Evolutionary conservation across 345 rosid genomes (phyloP).

Genomic region (Geranium rotundifolium): DNA sequence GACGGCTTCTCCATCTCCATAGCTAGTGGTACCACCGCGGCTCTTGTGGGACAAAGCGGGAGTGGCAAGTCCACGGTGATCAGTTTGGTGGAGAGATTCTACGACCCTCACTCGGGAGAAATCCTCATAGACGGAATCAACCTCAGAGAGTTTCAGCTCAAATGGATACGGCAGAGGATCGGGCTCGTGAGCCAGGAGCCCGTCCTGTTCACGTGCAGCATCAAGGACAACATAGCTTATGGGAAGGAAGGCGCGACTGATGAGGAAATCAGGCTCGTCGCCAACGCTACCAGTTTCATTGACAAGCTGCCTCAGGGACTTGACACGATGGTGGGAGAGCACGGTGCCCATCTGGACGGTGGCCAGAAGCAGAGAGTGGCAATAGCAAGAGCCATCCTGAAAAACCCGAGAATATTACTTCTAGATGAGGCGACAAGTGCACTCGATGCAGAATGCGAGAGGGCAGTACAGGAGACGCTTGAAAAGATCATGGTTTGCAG

Average conservation of each 20-base stretch:
- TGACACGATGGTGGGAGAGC: slow-evolving; percentile 89
- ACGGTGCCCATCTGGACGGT: slow-evolving; percentile 85
- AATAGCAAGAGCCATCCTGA: slow-evolving; percentile 77
- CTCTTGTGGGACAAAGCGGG: slow-evolving; percentile 83
- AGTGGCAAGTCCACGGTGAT: slow-evolving; percentile 83
- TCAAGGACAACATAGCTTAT: slow-evolving; percentile 60
- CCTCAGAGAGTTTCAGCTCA: slow-evolving; percentile 57
- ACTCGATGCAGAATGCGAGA: slow-evolving; percentile 79
- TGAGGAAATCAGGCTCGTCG: slow-evolving; percentile 57
- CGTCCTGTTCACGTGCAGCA: slow-evolving; percentile 53
- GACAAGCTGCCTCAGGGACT: slow-evolving; percentile 72
- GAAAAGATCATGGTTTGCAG: slow-evolving; percentile 68
- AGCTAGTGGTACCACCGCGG: slow-evolving; percentile 53
- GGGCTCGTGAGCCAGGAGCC: slow-evolving; percentile 89
- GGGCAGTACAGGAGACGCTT: slow-evolving; percentile 74
- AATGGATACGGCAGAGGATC: slow-evolving; percentile 63
- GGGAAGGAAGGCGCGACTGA: slow-evolving; percentile 71
- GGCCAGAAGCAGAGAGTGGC: slow-evolving; percentile 96
- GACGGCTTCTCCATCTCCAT: slow-evolving; percentile 57
- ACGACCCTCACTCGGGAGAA: slow-evolving; percentile 62
- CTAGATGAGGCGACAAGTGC: slow-evolving; percentile 92
- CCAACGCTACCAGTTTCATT: slow-evolving; percentile 68
- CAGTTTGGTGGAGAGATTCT: slow-evolving; percentile 69
- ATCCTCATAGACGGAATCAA: slow-evolving; percentile 58
- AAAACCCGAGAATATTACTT: slow-evolving; percentile 62